Evolutionary conservation across 345 rosid genomes (phyloP), one percentile per base, ranked within the genome.

Genomic region (Eucalyptus shirleyi): DNA sequence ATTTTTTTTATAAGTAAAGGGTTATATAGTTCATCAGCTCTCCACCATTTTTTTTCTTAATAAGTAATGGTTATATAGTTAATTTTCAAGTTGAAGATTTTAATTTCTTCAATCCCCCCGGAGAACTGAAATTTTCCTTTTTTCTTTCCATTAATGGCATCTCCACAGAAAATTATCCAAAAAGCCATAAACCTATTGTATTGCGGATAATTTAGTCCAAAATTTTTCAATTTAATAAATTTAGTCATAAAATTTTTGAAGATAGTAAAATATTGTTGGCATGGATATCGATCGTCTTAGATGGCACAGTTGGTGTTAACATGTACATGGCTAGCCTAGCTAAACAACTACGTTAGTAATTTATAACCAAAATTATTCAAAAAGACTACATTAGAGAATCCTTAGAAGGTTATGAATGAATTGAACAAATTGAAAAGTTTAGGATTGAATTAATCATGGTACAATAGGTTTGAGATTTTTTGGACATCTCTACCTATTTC

Each of bases 231-330:
- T 28, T 12, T 62, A 12, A 62, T 28, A 62, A 62, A 62, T 62
- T 59, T 30, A 13, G 2, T 28, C 4, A 14, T 62, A 62, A 62
- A 62, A 0, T 3, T 62, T 62, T 28, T 62, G 8, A 62, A 6
- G 15, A 23, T 30, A 62, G 8, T 30, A 3, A 30, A 62, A 30
- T 12, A 30, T 62, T 3, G 4, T 0, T 30, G 8, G n/a, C 1
- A 1, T 62, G 17, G 17, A 28, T 2, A 13, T 30, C 1, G 4
- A 60, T 6, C 8, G 0, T 30, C 15, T 12, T 28, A 28, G 1
- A 13, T 30, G 34, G 32, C 17, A 30, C 1, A 3, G 2, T 62
- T 62, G 17, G 34, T 30, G n/a, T 1, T 60, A 13, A 60, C 32
- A 28, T 30, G 1, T 12, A 60, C 4, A 60, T 28, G 67, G 32